These are phyloP conservation scores for Scenedesmus sp. DNA, from an alignment of 163 green algal genomes.

Conservation along the genomic window DNA sequence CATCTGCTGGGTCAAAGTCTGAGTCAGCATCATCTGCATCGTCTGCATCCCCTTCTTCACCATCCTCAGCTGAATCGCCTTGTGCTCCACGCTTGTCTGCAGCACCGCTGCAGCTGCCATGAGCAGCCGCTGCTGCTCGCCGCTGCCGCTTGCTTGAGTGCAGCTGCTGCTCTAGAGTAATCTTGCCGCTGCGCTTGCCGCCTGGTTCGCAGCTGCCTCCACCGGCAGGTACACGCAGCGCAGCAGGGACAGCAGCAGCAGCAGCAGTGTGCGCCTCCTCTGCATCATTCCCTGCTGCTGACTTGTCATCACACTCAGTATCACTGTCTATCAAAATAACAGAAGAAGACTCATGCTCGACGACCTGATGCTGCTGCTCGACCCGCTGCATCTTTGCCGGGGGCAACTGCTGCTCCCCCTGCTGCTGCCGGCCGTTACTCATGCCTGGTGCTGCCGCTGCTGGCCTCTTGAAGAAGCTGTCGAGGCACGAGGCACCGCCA, in stretches of 20 bases:
- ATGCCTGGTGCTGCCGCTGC: background rate
- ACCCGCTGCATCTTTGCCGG: background rate
- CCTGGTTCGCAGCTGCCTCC: too few relatives aligned
- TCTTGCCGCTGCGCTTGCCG: background rate
- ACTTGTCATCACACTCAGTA: background rate
- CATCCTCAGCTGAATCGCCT: background rate
- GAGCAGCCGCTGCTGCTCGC: conserved; percentile 24
- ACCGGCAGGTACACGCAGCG: too few relatives aligned
- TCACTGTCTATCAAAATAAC: conserved; percentile 39
- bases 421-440: conserved; percentile 10
- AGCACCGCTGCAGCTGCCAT: background rate
- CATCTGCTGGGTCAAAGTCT: background rate
- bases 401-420: conserved; percentile 7
- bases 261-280: background rate
- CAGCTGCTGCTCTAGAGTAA: background rate
- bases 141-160: background rate
- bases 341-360: background rate
- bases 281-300: background rate
- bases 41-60: background rate
- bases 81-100: background rate
- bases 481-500: background rate
- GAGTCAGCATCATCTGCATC: background rate
- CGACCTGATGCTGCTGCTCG: background rate
- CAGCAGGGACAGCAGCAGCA: conserved; percentile 1
- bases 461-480: conserved; percentile 25